Evolutionary conservation across 2,329 filamentous ascomycete species (phyloP), one percentile per base, ranked within the genome.

Genomic region (Fusarium begoniae): DNA sequence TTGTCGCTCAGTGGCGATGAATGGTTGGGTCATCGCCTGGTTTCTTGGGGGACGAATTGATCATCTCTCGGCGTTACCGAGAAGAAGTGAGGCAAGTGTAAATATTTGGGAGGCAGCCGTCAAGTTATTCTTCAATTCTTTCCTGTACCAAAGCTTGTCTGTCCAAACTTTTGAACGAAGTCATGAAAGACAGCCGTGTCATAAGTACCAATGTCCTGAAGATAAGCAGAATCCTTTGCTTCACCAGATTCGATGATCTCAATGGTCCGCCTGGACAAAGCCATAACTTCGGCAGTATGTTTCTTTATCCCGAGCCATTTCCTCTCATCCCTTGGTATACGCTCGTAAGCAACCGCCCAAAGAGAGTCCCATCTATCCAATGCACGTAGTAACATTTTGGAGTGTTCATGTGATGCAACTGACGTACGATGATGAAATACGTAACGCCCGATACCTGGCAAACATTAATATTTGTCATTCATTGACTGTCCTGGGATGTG

Each of bases 311-410:
- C 74, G 1, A 76, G 48, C 66, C 60, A 73, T 4, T 22, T 57
- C 20, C 51, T 43, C 13, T 71, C 63, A 10, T 68, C 69, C 3
- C 8, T 11, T 1, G 58, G 40, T 8, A 73, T 24, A 10, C 58
- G 48, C 1, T 41, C 15, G 6, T 56, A 38, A 2, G 69, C 66
- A 10, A 35, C 15, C 1, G 5, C 3, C 74, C 74, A 76, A 4
- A 76, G 48, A 26, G 6, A 24, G 3, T 55, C 38, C 74, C 74
- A 76, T 26, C 74, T 72, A n/a, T 73, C 55, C 0, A 76, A 18
- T 5, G 63, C 63, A 6, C 58, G 48, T 1, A 72, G 24, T 0
- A 76, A 5, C 24, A 69, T 28, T 5, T 24, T 18, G 5, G 28
- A 38, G 17, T 56, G 54, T 3, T 38, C 51, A 3, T 17, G 11